Evolutionary conservation across 2,329 filamentous ascomycete genomes (phyloP).

Genomic region (Talaromyces albobiverticillius): DNA sequence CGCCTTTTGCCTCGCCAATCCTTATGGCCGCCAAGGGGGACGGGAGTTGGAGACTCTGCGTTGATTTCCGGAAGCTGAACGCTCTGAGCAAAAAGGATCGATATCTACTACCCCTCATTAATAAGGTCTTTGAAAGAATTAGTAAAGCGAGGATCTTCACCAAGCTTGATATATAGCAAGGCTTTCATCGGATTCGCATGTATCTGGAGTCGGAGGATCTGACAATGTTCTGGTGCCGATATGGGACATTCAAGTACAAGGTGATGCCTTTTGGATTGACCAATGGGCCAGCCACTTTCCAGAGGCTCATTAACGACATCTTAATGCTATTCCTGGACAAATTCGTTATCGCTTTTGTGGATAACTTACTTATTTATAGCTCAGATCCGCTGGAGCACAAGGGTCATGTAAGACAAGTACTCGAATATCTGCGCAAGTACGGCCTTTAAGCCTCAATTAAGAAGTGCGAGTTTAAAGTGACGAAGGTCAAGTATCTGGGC

Average conservation of each 20-base stretch:
- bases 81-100: slow-evolving; percentile 23
- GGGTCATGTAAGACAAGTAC: not conserved
- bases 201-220: not conserved
- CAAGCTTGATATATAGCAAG: slow-evolving; percentile 22
- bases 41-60: slow-evolving; percentile 19
- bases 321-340: slow-evolving; percentile 13
- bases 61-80: slow-evolving; percentile 27
- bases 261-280: slow-evolving; percentile 26
- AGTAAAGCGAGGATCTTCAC: slow-evolving; percentile 21
- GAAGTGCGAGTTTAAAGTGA: slow-evolving; percentile 6
- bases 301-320: slow-evolving; percentile 11
- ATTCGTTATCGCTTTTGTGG: slow-evolving; percentile 14
- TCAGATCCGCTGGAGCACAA: not conserved
- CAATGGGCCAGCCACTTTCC: slow-evolving; percentile 17
- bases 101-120: slow-evolving; percentile 24
- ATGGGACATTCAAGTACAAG: slow-evolving; percentile 26
- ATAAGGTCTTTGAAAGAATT: slow-evolving; percentile 21
- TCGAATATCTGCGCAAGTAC: not conserved
- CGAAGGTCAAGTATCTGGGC: not conserved
- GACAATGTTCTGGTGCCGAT: slow-evolving; percentile 19
- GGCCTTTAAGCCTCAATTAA: not conserved
- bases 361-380: slow-evolving; percentile 20
- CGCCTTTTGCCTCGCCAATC: slow-evolving; percentile 3
- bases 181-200: slow-evolving; percentile 12
- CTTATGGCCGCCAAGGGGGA: slow-evolving; percentile 14